Base-by-base conservation (phyloP, 345 rosid species). In the Lumnitzera racemosa region DNA sequence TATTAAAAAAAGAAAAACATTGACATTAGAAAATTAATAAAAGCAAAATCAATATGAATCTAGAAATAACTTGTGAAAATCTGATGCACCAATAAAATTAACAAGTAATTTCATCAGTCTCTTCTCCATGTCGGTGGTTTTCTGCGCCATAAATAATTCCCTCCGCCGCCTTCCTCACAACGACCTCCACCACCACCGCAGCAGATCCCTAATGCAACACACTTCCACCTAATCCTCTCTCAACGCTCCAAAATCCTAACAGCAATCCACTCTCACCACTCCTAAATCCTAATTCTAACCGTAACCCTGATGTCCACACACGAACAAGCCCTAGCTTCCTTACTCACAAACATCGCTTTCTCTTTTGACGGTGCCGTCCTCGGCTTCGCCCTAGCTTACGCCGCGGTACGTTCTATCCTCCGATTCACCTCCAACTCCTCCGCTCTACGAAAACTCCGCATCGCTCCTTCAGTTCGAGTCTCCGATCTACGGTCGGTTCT, bases 291-390 rank as follows among this genome's bases (percentile, higher is more conserved):
- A 36, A 1, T 36, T 36, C 9, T 7, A 5, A 5, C 43, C 3
- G 43, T 36, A 36, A 9, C 6, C 43, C 55, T 24, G 27, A 92
- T 92, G 98, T 76, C 98, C 67, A 74, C 89, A 43, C 83, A 77
- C 73, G 91, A 87, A 64, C 90, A 79, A 54, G 87, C 87, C 53
- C 14, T 87, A 49, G 61, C 80, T 11, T 67, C 80, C 31, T 58
- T 85, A 23, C 60, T 87, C 57, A 55, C 82, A 48, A 88, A 80
- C 25, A 61, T 92, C 53, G 96, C 88, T 36, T 64, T 89, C 36
- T 92, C 98, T 53, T 83, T 81, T 63, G 98, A 92, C 74, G 97
- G 99, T 46, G 99, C 96, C 20, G 64, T 88, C 50, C 74, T 94
- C 54, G 97, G 99, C 9, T 74, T 72, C 2, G 80, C 87, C 66